phyloP scores from a whole-genome alignment of 129 eudicot species.

The Cynara cardunculus region DNA sequence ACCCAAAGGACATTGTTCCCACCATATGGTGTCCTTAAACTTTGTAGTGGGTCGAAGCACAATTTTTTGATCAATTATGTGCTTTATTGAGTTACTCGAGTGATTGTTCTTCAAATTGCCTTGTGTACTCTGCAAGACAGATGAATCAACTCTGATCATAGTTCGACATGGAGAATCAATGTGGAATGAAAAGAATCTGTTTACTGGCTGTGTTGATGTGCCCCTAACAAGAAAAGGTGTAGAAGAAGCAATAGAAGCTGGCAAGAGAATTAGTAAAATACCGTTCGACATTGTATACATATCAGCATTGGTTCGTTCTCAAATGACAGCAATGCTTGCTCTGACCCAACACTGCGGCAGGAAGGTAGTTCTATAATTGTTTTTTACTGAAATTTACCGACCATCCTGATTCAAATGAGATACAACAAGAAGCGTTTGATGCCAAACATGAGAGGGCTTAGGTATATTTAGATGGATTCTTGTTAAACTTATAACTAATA shows the following conservation, averaged over 20 bases:
- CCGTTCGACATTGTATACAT: constrained; percentile 76
- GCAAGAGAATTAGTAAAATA: constrained; percentile 55
- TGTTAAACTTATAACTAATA: neutral
- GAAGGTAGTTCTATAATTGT: constrained; percentile 42
- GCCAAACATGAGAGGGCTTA: neutral
- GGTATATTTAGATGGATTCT: neutral
- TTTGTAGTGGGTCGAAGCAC: neutral
- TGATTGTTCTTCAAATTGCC: neutral
- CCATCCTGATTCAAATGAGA: neutral
- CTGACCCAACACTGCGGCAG: constrained; percentile 76
- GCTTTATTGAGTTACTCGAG: constrained; percentile 1
- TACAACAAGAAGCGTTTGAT: neutral
- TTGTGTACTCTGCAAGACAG: constrained; percentile 27
- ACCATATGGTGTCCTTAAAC: neutral
- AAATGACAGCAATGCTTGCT: constrained; percentile 93
- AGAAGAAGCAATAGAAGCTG: constrained; percentile 82
- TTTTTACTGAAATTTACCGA: neutral
- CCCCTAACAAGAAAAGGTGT: constrained; percentile 83
- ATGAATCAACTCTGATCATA: constrained; percentile 66
- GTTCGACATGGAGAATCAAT: constrained; percentile 85
- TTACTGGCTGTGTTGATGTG: constrained; percentile 89
- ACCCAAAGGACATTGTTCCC: neutral
- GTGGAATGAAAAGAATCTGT: constrained; percentile 92
- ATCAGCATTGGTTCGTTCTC: constrained; percentile 75
- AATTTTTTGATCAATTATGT: neutral